phyloP scores from a whole-genome alignment of 1,139 yeast genomes.

The Diutina catenulata region DNA sequence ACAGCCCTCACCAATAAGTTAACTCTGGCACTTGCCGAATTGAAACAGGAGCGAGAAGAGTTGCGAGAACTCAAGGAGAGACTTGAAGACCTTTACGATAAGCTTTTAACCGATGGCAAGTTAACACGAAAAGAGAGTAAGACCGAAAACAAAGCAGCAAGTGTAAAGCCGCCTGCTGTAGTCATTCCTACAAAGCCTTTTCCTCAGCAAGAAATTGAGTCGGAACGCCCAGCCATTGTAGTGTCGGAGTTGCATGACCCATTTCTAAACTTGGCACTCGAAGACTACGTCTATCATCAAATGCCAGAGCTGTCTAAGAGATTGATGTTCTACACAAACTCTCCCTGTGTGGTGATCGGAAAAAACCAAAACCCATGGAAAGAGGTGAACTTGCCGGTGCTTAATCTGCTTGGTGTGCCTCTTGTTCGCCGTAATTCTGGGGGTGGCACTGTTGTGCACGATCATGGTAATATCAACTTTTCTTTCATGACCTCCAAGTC shows the following conservation, averaged over 20 bases:
- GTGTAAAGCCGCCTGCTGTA: too few species aligned
- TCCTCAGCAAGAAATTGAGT: neutral
- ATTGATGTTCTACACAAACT: slow-evolving; percentile 61
- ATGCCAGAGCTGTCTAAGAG: slow-evolving; percentile 43
- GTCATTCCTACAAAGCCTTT: too few species aligned
- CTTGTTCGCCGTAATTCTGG: slow-evolving; percentile 76
- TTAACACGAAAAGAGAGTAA: too few species aligned
- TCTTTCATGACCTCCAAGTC: slow-evolving; percentile 65
- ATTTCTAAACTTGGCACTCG: slow-evolving; percentile 66
- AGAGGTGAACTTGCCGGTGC: slow-evolving; percentile 60
- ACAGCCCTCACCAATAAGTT: too few species aligned
- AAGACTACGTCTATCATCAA: slow-evolving; percentile 58
- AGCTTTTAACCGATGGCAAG: too few species aligned
- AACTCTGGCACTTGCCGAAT: too few species aligned
- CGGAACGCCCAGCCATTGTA: slow-evolving; percentile 24
- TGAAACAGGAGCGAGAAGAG: too few species aligned
- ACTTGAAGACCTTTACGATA: too few species aligned
- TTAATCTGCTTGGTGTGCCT: slow-evolving; percentile 47
- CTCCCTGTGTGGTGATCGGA: slow-evolving; percentile 87
- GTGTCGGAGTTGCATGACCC: slow-evolving; percentile 48
- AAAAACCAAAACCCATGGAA: slow-evolving; percentile 94
- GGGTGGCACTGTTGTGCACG: slow-evolving; percentile 97
- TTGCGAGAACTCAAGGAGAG: too few species aligned
- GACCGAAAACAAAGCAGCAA: too few species aligned
- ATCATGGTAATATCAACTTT: slow-evolving; percentile 81